phyloP scores from a whole-genome alignment of 2,329 filamentous ascomycete species.

The Aurifilum marmelostoma region DNA sequence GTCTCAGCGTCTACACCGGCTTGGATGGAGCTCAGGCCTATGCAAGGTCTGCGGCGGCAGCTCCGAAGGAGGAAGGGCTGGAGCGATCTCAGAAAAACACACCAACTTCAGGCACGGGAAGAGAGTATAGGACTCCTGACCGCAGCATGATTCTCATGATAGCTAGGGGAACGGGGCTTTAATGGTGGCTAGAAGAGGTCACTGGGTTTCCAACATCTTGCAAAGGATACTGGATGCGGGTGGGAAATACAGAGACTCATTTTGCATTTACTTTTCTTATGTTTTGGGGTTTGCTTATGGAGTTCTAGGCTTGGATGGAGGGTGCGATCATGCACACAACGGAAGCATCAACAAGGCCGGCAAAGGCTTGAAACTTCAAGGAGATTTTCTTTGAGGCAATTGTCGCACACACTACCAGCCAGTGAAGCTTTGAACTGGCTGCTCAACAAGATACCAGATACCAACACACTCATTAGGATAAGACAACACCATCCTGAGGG shows the following conservation, averaged over 20 bases:
- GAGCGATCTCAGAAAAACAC: slow-evolving; percentile 7
- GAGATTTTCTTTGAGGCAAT: background rate
- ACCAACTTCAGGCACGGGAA: slow-evolving; percentile 8
- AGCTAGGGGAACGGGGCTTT: background rate
- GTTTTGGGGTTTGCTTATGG: background rate
- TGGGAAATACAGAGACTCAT: background rate
- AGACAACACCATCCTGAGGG: background rate
- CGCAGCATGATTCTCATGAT: background rate
- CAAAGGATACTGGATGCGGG: background rate
- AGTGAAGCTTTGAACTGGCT: background rate
- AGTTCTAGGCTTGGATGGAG: background rate
- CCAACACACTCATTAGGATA: background rate
- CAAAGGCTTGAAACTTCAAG: background rate
- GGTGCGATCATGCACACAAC: background rate
- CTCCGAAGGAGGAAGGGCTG: slow-evolving; percentile 21
- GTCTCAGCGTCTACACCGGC: slow-evolving; percentile 1
- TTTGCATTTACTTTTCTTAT: background rate
- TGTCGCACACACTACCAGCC: background rate
- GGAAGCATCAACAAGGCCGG: background rate
- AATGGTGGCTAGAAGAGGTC: background rate
- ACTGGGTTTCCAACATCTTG: background rate
- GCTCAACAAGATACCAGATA: background rate
- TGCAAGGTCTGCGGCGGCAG: slow-evolving; percentile 11
- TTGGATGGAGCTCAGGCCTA: slow-evolving; percentile 13
- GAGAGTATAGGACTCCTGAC: slow-evolving; percentile 12